phyloP scores from a whole-genome alignment of 2,329 filamentous ascomycete genomes.

The Nothophaeocryptopus gaeumannii region DNA sequence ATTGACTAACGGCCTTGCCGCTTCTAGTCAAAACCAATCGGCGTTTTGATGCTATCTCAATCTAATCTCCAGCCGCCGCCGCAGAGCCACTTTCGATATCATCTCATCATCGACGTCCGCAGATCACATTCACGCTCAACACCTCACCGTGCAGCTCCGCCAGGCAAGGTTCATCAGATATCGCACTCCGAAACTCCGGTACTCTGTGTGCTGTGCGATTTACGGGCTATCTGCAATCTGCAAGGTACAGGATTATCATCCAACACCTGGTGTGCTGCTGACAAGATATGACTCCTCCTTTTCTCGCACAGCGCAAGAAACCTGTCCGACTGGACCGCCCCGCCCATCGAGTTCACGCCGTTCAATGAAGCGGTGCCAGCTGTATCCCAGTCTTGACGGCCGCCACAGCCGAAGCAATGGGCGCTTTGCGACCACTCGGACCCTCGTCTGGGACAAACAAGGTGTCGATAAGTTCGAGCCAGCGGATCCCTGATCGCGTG shows the following conservation, averaged over 20 bases:
- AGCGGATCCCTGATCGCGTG: too few relatives aligned
- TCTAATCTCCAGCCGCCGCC: too few relatives aligned
- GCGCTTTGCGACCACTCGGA: too few relatives aligned
- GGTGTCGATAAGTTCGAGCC: neutral
- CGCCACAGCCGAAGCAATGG: constrained; percentile 1
- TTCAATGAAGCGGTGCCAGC: constrained; percentile 1
- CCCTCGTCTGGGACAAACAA: neutral
- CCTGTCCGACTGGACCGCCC: neutral
- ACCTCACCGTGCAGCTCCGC: neutral
- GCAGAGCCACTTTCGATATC: too few relatives aligned
- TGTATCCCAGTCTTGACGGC: constrained; percentile 4
- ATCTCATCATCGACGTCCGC: too few relatives aligned
- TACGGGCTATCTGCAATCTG: neutral
- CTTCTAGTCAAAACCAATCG: too few relatives aligned
- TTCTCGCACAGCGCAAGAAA: neutral
- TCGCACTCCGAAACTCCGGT: neutral
- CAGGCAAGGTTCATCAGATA: neutral
- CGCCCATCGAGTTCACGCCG: too few relatives aligned
- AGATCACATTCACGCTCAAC: too few relatives aligned
- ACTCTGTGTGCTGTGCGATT: constrained; percentile 4
- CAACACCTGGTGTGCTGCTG: neutral
- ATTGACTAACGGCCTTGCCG: too few relatives aligned
- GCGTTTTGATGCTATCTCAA: too few relatives aligned
- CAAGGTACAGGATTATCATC: constrained; percentile 5
- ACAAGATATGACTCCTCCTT: constrained; percentile 7